phyloP scores from a whole-genome alignment of 192 early-diverging fungal species.

The Thoreauomyces humboldtii region DNA sequence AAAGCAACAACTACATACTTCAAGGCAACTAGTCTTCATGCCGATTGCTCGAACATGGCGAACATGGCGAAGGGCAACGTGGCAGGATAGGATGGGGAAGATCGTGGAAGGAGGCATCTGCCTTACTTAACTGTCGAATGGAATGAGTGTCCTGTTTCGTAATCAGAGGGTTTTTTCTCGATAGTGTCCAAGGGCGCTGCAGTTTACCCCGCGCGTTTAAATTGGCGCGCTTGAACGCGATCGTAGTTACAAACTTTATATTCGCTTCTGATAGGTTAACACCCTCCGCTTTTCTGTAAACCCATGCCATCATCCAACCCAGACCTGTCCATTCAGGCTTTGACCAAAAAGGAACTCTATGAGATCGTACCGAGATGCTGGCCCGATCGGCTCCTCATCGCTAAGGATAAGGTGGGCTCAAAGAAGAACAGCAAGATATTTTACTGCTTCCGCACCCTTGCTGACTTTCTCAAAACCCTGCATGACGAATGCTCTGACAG shows the following conservation, averaged over 20 bases:
- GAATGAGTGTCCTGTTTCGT: too few relatives aligned
- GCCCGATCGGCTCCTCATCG: background rate
- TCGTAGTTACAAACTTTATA: background rate
- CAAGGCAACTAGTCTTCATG: too few relatives aligned
- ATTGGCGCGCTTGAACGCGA: background rate
- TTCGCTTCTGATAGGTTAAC: background rate
- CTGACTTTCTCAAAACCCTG: constrained; percentile 1
- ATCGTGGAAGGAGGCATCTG: too few relatives aligned
- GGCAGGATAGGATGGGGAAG: too few relatives aligned
- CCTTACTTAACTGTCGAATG: too few relatives aligned
- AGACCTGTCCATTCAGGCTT: constrained; percentile 5
- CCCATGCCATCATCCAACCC: background rate
- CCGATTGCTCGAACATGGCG: too few relatives aligned
- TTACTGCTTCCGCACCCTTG: constrained; percentile 3
- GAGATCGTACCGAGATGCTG: constrained; percentile 3
- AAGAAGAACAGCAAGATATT: background rate
- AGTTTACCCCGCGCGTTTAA: too few relatives aligned
- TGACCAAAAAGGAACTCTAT: constrained; percentile 12
- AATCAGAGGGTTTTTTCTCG: too few relatives aligned
- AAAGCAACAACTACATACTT: too few relatives aligned
- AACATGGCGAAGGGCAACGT: too few relatives aligned
- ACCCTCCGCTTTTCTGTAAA: background rate
- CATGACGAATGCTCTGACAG: background rate
- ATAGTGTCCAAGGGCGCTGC: too few relatives aligned
- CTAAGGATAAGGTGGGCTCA: constrained; percentile 5